Evolutionary conservation across 1,139 yeast species (phyloP), one percentile per base, ranked within the genome.

Genomic region (Lodderomyces pseudojiufengensis): DNA sequence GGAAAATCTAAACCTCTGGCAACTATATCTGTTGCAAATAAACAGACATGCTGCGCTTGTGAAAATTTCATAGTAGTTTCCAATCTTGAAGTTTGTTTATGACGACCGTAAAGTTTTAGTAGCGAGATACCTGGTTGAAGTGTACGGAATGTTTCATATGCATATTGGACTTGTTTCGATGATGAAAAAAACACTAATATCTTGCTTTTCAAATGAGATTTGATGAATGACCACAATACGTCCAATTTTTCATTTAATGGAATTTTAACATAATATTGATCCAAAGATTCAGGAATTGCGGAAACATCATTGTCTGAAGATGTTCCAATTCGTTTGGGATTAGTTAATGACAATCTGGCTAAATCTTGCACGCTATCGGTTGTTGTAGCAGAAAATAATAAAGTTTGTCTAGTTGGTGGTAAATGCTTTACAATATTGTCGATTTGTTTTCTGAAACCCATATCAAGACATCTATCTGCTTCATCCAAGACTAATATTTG

Each of bases 1-100:
- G 99, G 98, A 63, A 94, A 90, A 62, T 92, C 99, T 38, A 92
- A 75, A 10, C 99, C 99, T 57, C 99, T 73, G 1, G 99, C 97
- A 21, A 90, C 97, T 38, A 92, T 86, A 64, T 92, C 99, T 0
- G 99, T 92, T 3, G 97, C 95, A 57, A 92, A 84, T 32, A 92
- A 64, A 63, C 97, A 90, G 10, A 87, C 92, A 43, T 85, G 79
- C 48, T 84, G 88, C 2, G 97, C 86, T 40, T 83, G 79, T 10
- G 94, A 78, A 55, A 90, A 92, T 58, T 88, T 86, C 43, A 75
- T 74, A 2, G 95, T 81, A 9, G 95, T 85, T 54, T 94, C 98
- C 41, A 90, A 73, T 53, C 99, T 74, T 1, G 97, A 85, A 8
- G 88, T 81, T 57, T 92, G 98, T 57, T 92, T 92, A 59, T 92